Evolutionary conservation across 176 grass and related monocot genomes (phyloP), one percentile per base, ranked within the genome.

Genomic region (Stipa capillata): DNA sequence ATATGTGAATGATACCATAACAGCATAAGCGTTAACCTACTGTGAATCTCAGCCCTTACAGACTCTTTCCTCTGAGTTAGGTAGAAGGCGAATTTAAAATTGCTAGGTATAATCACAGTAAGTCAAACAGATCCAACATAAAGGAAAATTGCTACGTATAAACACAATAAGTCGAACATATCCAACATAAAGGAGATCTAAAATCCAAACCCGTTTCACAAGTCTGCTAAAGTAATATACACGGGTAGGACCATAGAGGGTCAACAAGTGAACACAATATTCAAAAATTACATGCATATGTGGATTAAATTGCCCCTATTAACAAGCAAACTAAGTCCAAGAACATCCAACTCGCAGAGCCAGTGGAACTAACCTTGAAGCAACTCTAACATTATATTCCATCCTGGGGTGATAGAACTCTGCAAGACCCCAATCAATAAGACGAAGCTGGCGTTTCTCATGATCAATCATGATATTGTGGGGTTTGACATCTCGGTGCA

Each of bases 381-480:
- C 96, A 87, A 99, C 96, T 84, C 96, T 89, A 54, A 88, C 96
- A 79, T 99, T 95, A 72, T 99, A 99, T 60, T 99, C 90, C 84
- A 89, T 92, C 48, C 87, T 89, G 41, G 92, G 92, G 83, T 99
- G 92, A 74, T 99, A 99, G 64, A 99, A 99, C 81, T 99, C 92
- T 1, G 96, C 96, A 23, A 99, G 87, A 86, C 96, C 96, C 92
- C 96, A 99, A 41, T 99, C 92, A 94, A 99, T 95, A 76, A 99
- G 90, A 74, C 86, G 73, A 82, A 99, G 87, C 73, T 95, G 91
- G 64, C 78, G 83, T 18, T 93, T 91, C 79, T 85, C 87, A 79
- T 95, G 96, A 85, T 99, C 92, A 47, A 99, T 95, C 96, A 99
- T 95, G 57, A 95, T 80, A 89, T 99, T 99, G 61, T 99, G 96